A percentile compares a stretch with the other conserved stretches of the same genome.
Conservation (phyloP, 257 asterid genomes). For the Marsdenia floribunda region DNA sequence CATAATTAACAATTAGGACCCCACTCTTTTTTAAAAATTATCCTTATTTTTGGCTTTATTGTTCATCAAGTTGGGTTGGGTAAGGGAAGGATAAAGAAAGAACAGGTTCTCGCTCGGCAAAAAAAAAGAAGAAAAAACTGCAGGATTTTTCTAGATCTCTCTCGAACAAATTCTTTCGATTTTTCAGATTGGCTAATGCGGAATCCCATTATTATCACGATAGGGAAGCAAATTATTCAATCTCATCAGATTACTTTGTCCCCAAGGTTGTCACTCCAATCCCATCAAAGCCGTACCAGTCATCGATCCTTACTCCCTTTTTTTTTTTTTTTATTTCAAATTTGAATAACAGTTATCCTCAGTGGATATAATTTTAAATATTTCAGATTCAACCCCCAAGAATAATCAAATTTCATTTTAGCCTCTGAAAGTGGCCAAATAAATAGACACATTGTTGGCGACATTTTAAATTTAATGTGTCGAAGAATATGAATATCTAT, state of each 20-base stretch:
- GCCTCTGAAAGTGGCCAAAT: not conserved
- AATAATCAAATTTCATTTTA: too few species aligned
- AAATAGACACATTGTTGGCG: not conserved
- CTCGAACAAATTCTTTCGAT: not conserved
- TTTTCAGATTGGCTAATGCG: too few species aligned
- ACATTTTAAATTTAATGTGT: not conserved
- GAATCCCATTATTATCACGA: too few species aligned
- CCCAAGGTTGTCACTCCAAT: too few species aligned
- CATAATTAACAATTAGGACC: not conserved
- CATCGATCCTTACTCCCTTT: too few species aligned
- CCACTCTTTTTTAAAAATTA: slow-evolving; percentile 7
- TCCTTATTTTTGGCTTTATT: slow-evolving; percentile 1
- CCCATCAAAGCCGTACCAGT: too few species aligned
- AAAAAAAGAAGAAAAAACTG: not conserved
- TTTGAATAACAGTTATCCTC: too few species aligned
- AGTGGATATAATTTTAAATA: too few species aligned
- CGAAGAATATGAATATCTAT: not conserved
- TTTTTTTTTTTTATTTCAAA: too few species aligned
- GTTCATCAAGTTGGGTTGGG: not conserved
- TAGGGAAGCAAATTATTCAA: too few species aligned
- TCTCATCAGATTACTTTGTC: too few species aligned
- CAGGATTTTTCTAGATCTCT: not conserved
- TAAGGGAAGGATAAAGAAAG: not conserved
- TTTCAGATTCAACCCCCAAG: too few species aligned
- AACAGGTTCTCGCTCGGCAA: not conserved